Evolutionary conservation across 2,329 filamentous ascomycete species (phyloP).

Genomic region (Leptographium radiaticola): DNA sequence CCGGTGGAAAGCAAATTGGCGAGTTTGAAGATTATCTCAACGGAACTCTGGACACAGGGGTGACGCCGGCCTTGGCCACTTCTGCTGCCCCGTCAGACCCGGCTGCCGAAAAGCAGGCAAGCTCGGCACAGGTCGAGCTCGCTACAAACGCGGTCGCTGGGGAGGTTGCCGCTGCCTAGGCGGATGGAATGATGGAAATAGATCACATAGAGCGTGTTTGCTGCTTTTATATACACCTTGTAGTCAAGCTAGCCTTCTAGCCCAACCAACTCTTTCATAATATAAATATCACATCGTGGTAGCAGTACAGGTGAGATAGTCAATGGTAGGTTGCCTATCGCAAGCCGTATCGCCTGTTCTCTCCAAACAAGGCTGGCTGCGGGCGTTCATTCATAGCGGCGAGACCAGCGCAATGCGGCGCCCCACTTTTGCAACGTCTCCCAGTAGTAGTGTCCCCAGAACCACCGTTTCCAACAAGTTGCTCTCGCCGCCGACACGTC

Average conservation of each 20-base stretch:
- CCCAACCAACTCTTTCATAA: too few relatives aligned
- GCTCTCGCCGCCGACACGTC: not conserved
- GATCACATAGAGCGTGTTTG: not conserved
- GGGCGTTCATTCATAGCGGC: not conserved
- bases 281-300: too few relatives aligned
- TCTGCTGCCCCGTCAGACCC: not conserved
- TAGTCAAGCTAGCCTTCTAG: too few relatives aligned
- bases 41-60: slow-evolving; percentile 33
- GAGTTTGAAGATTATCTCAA: slow-evolving; percentile 81
- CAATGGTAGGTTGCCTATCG: not conserved
- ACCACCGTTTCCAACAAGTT: not conserved
- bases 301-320: not conserved
- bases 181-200: not conserved
- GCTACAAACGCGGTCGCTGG: not conserved
- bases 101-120: not conserved
- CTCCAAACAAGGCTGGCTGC: not conserved
- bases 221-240: too few relatives aligned
- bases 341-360: not conserved
- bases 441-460: not conserved
- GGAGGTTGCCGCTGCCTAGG: not conserved
- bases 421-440: not conserved
- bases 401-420: not conserved
- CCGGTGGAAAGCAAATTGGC: slow-evolving; percentile 67
- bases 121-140: not conserved
- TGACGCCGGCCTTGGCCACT: slow-evolving; percentile 9